phyloP scores from a whole-genome alignment of 2,329 filamentous ascomycete genomes.

The Didymella pinodella region DNA sequence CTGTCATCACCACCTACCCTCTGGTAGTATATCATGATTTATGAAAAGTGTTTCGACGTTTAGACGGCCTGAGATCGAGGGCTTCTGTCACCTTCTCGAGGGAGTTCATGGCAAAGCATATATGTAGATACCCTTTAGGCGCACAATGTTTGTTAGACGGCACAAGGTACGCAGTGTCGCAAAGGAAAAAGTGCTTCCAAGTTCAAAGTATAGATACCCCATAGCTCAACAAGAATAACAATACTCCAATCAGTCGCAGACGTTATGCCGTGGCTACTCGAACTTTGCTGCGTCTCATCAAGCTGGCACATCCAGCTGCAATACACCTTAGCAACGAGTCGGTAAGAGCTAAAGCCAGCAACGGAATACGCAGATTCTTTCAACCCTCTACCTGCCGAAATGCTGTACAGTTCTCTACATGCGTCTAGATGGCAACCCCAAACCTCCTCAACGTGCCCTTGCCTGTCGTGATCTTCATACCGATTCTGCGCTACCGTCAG shows the following conservation, averaged over 20 bases:
- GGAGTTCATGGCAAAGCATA: slow-evolving; percentile 23
- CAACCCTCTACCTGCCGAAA: background rate
- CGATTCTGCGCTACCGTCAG: slow-evolving; percentile 56
- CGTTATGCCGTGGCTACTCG: background rate
- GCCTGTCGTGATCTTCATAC: slow-evolving; percentile 75
- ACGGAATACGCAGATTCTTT: background rate
- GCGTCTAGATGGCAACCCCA: slow-evolving; percentile 28
- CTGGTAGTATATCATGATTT: slow-evolving; percentile 23
- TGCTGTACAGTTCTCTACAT: background rate
- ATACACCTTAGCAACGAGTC: background rate
- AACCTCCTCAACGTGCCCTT: slow-evolving; percentile 65
- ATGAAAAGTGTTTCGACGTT: slow-evolving; percentile 32
- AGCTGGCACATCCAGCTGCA: background rate
- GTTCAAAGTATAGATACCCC: slow-evolving; percentile 18
- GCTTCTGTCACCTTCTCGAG: slow-evolving; percentile 11
- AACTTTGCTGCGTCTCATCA: background rate
- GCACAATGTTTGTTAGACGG: slow-evolving; percentile 4
- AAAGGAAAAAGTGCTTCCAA: slow-evolving; percentile 10
- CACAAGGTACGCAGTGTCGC: background rate
- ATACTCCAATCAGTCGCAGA: background rate
- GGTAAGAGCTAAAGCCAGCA: too few relatives aligned
- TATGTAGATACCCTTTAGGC: slow-evolving; percentile 24
- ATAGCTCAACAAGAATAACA: slow-evolving; percentile 6
- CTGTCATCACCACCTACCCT: background rate
- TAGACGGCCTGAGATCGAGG: background rate